phyloP scores from a whole-genome alignment of 1,284 basidiomycete species.

The Cutaneotrichosporon daszewskae region DNA sequence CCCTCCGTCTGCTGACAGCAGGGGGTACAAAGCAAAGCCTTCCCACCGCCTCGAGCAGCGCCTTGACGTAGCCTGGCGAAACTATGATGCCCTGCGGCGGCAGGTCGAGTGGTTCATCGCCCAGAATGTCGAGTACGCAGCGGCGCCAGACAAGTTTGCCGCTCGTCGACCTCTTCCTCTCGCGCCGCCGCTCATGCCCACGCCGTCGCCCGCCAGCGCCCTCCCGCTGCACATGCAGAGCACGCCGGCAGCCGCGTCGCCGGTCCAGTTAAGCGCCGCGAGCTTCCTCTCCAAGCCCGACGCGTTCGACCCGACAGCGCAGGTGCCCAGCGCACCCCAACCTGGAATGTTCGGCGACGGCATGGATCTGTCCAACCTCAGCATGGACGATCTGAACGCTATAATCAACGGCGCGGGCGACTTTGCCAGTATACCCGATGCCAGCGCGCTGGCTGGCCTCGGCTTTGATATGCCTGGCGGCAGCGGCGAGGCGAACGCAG shows the following conservation, averaged over 20 bases:
- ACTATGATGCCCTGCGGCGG: slow-evolving; percentile 24
- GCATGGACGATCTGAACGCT: slow-evolving; percentile 24
- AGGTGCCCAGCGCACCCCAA: background rate
- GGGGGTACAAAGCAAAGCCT: slow-evolving; percentile 7
- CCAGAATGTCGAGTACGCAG: slow-evolving; percentile 16
- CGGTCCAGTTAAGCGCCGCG: slow-evolving; percentile 21
- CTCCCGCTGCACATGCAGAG: slow-evolving; percentile 11
- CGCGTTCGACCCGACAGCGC: slow-evolving; percentile 1
- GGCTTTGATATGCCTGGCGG: background rate
- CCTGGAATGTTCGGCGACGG: slow-evolving; percentile 6
- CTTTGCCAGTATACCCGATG: background rate
- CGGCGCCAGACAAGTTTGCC: slow-evolving; percentile 19
- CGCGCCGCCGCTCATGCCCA: slow-evolving; percentile 14
- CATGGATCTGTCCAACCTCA: slow-evolving; percentile 12
- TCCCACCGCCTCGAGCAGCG: slow-evolving; percentile 20
- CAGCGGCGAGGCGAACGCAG: background rate
- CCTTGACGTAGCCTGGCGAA: slow-evolving; percentile 23
- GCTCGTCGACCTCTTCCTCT: slow-evolving; percentile 15
- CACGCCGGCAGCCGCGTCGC: slow-evolving; percentile 16
- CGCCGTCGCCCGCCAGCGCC: slow-evolving; percentile 13
- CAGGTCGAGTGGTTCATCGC: slow-evolving; percentile 33
- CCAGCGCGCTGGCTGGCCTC: background rate
- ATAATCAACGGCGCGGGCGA: slow-evolving; percentile 18
- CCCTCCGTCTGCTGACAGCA: slow-evolving; percentile 5
- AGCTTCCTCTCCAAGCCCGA: slow-evolving; percentile 16